Percentiles rank a stretch among this genome's conserved stretches.
These are phyloP conservation scores for Antitrichia curtipendula DNA, from an alignment of 225 moss, liverwort and hornwort genomes.

Conservation along the genomic window DNA sequence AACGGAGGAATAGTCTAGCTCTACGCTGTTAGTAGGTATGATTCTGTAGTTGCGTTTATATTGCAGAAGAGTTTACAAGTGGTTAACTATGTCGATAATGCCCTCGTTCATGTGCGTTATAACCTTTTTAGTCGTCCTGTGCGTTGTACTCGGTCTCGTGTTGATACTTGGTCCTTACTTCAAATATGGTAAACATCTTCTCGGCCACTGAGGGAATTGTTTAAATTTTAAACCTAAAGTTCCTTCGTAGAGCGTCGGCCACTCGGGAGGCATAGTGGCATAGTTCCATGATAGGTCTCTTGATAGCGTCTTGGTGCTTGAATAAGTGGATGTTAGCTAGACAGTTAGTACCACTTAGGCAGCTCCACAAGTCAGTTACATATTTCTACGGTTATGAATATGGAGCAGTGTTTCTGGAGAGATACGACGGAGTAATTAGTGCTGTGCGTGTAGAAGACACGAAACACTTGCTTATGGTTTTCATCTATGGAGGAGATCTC, in stretches of 20 bases:
- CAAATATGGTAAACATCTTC: constrained; percentile 1
- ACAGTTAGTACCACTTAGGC: background rate
- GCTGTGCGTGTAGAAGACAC: background rate
- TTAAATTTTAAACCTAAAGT: background rate
- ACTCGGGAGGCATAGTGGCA: background rate
- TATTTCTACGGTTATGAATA: background rate
- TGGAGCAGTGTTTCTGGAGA: background rate
- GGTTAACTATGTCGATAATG: constrained; percentile 9
- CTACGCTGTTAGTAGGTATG: background rate
- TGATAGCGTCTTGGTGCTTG: background rate
- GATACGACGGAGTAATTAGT: background rate
- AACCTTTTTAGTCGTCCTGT: constrained; percentile 2
- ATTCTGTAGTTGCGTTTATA: background rate
- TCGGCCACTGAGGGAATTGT: constrained; percentile 1
- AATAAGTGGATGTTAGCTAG: background rate
- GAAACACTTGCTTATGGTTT: background rate
- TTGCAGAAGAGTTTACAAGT: background rate
- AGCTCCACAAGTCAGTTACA: background rate
- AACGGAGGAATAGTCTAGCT: background rate
- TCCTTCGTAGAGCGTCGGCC: background rate
- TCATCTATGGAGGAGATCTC: background rate
- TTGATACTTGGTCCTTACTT: constrained; percentile 20
- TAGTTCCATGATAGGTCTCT: background rate
- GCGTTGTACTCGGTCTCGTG: constrained; percentile 16
- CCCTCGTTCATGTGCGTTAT: constrained; percentile 25